Evolutionary conservation across 768 basidiomycete species (phyloP), one percentile per base, ranked within the genome.

Genomic region (Amanita muscaria): DNA sequence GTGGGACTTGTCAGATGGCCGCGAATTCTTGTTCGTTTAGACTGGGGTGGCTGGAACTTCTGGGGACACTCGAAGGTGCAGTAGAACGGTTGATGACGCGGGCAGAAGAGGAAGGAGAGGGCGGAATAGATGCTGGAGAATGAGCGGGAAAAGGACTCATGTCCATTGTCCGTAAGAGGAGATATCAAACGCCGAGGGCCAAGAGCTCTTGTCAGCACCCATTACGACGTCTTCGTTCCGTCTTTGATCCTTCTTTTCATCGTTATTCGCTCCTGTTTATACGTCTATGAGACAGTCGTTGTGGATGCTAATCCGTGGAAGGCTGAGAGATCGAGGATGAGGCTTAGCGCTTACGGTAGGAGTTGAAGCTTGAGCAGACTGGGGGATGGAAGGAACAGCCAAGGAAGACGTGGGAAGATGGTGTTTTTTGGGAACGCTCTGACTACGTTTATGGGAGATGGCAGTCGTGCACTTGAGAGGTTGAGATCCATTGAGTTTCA

Each of bases 341-440:
- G 41, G 41, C 41, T 42, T 29, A 38, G 5, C 10, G 15, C 30
- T n/a, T 18, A 24, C 12, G 31, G 18, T 25, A 18, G 50, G 52
- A 12, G 61, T 29, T 51, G 47, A 27, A 53, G 41, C 24, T 18
- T 16, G 63, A 54, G 50, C 68, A 59, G 38, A 30, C 14, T 18
- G 19, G 18, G 41, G 3, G 19, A n/a, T n/a, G 30, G 41, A 24
- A 33, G 19, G 18, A 53, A 44, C 21, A 53, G 53, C 9, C 63
- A 56, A 4, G 69, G 63, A 43, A 68, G 55, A 12, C 45, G 51
- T 46, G 55, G 68, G 27, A 63, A 5, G 63, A 59, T 51, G 70
- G 63, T 57, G 74, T 51, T 59, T 63, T 53, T 59, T 49, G 58
- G 75, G 54, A 59, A 64, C 59, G 61, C 39, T 70, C 56, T 52